Evolutionary conservation across 2,329 filamentous ascomycete species (phyloP).

Genomic region (Aspergillus phoenicis): DNA sequence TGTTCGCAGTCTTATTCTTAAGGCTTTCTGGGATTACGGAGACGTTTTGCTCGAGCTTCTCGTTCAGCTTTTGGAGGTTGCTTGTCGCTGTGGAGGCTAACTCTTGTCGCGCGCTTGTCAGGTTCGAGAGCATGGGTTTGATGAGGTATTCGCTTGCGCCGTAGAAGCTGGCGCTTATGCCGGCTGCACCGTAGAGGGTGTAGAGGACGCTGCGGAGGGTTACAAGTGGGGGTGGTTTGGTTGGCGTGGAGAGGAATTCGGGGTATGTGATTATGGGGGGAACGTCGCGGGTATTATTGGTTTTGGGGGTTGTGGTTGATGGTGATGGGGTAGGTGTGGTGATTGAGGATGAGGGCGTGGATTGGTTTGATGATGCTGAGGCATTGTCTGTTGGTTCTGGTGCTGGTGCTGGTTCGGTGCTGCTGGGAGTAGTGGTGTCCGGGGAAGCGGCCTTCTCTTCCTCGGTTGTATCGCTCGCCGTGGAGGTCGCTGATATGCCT

Average conservation of each 20-base stretch:
- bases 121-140: conserved; percentile 58
- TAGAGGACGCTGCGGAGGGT: conserved; percentile 59
- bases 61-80: conserved; percentile 59
- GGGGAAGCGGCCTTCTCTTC: conserved; percentile 10
- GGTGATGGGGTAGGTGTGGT: conserved; percentile 14
- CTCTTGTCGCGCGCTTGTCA: conserved; percentile 60
- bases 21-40: conserved; percentile 52
- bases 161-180: conserved; percentile 58
- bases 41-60: conserved; percentile 55
- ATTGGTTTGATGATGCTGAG: background rate
- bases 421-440: conserved; percentile 12
- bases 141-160: conserved; percentile 62
- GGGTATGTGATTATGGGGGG: conserved; percentile 69
- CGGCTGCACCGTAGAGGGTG: conserved; percentile 60
- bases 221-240: conserved; percentile 62
- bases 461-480: conserved; percentile 27
- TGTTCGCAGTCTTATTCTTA: background rate
- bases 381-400: background rate
- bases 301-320: conserved; percentile 15
- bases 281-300: conserved; percentile 42
- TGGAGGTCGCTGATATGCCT: conserved; percentile 39
- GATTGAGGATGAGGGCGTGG: conserved; percentile 16
- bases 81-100: conserved; percentile 55
- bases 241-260: conserved; percentile 63
- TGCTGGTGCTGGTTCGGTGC: background rate